Evolutionary conservation across 164 flowering plant species (phyloP).

Genomic region (Dillenia turbinata): DNA sequence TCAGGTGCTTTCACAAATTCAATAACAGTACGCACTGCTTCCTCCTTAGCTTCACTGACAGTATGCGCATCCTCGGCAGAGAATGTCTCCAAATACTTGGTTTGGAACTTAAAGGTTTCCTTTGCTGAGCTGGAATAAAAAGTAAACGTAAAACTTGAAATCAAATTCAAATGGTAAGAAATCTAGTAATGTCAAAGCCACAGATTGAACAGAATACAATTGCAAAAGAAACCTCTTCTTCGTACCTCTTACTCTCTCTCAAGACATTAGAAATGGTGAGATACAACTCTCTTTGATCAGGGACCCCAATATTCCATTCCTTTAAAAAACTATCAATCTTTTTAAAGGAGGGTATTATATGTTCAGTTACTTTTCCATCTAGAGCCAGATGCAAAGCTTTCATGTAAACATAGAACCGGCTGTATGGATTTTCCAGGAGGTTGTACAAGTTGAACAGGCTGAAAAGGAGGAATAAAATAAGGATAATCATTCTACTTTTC

Average conservation of each 20-base stretch:
- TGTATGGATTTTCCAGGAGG: constrained; percentile 71
- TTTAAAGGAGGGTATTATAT: constrained; percentile 72
- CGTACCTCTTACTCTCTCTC: constrained; percentile 74
- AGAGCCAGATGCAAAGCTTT: constrained; percentile 72
- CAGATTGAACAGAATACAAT: not conserved
- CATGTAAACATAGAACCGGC: constrained; percentile 78
- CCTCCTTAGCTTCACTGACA: constrained; percentile 83
- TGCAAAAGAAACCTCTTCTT: not conserved
- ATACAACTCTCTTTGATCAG: constrained; percentile 79
- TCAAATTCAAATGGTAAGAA: not conserved
- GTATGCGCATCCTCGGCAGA: constrained; percentile 64
- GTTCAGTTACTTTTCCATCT: constrained; percentile 74
- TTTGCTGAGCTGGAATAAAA: constrained; percentile 52
- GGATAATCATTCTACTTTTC: not conserved
- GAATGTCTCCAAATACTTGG: constrained; percentile 89
- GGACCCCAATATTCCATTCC: constrained; percentile 79
- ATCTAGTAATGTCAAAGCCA: not conserved
- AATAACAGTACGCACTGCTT: constrained; percentile 71
- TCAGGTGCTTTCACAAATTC: constrained; percentile 92
- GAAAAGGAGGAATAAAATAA: constrained; percentile 15
- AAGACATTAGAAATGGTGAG: constrained; percentile 65
- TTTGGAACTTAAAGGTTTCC: constrained; percentile 70
- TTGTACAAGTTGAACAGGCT: constrained; percentile 93
- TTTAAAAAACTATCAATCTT: constrained; percentile 77
- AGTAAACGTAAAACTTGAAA: not conserved